Conservation (phyloP, 2,329 filamentous ascomycete genomes). For the Grosmannia penicillata region DNA sequence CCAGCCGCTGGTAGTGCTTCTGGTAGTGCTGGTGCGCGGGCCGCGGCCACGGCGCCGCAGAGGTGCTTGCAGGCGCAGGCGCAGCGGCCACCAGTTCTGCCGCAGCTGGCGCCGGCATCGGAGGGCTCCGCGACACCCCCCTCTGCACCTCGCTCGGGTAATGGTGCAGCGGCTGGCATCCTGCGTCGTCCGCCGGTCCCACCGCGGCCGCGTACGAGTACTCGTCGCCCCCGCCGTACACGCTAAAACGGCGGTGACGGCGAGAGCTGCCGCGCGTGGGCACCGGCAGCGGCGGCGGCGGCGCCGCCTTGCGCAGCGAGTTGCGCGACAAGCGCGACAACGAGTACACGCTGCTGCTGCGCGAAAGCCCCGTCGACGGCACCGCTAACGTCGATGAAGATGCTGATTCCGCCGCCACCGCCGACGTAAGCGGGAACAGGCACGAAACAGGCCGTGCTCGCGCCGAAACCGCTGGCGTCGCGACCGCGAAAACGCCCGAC, state of each 20-base stretch:
- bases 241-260: constrained; percentile 9
- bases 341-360: no score
- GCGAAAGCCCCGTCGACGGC: no score
- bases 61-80: not conserved
- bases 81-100: not conserved
- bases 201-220: not conserved
- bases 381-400: no score
- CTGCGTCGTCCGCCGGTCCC: not conserved
- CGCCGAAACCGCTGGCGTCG: no score
- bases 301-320: no score
- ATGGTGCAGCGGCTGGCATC: no score
- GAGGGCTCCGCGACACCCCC: not conserved
- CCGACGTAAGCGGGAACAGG: no score
- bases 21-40: not conserved
- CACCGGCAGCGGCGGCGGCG: constrained; percentile 1
- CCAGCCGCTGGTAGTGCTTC: constrained; percentile 1
- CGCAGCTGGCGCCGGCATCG: not conserved
- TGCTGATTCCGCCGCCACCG: no score
- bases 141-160: not conserved
- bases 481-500: no score
- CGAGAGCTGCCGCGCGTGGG: constrained; percentile 2
- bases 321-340: no score
- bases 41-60: not conserved
- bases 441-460: no score
- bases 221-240: constrained; percentile 9